Conservation (phyloP, 345 rosid species). For the Melaleuca alternifolia region DNA sequence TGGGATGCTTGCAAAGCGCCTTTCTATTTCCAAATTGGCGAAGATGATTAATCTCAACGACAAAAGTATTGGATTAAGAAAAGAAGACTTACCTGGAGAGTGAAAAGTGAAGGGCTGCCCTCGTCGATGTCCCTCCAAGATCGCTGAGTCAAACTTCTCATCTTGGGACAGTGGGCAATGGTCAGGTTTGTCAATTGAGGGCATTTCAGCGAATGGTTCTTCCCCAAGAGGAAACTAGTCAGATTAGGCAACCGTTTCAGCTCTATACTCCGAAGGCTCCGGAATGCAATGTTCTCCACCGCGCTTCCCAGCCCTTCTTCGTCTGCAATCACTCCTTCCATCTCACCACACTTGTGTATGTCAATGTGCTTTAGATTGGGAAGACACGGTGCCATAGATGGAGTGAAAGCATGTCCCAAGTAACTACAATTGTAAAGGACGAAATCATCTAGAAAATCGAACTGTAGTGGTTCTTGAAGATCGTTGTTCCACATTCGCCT, state of each 20-base stretch:
- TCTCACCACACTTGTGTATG: neutral
- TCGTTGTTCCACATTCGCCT: neutral
- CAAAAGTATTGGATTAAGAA: neutral
- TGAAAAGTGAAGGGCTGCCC: neutral
- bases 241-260: neutral
- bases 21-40: neutral
- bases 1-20: neutral
- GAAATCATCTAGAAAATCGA: neutral
- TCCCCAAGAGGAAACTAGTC: neutral
- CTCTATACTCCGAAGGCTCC: neutral
- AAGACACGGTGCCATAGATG: neutral
- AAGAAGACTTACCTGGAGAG: neutral
- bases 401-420: neutral
- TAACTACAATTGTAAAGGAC: neutral
- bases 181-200: accelerated
- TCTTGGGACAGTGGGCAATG: neutral
- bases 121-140: neutral
- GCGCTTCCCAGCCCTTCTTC: neutral
- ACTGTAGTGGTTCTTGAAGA: neutral
- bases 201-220: neutral
- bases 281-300: neutral
- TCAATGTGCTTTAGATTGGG: neutral
- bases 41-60: neutral
- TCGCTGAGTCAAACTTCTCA: neutral
- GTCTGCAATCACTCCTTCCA: neutral